Percentiles rank a stretch among this genome's conserved stretches.
Evolutionary conservation across 176 grass and related monocot genomes (phyloP).

Genomic region (Eremochloa ophiuroides): DNA sequence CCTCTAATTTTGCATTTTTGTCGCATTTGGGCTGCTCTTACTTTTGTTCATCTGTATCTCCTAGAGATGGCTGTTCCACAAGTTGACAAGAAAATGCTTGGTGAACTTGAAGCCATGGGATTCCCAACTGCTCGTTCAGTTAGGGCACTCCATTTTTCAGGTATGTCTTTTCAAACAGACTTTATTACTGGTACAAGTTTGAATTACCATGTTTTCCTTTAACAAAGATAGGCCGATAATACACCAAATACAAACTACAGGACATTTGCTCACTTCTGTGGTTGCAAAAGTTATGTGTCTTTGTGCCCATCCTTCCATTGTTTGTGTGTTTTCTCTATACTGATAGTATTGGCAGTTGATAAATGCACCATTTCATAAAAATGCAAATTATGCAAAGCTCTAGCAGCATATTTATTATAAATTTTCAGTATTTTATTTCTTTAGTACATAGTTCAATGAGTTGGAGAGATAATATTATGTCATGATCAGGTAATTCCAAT

Average conservation of each 20-base stretch:
- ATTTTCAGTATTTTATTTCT: conserved; percentile 24
- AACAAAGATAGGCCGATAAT: neutral
- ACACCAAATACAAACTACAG: neutral
- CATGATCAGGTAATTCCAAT: conserved; percentile 59
- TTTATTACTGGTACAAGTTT: neutral
- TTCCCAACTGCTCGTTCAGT: conserved; percentile 64
- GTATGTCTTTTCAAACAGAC: conserved; percentile 42
- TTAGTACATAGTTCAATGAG: neutral
- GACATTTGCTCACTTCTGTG: neutral
- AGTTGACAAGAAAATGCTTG: conserved; percentile 72
- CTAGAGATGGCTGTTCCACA: conserved; percentile 63
- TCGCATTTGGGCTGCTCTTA: neutral
- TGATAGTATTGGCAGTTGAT: neutral
- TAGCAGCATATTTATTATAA: neutral
- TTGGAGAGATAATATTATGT: conserved; percentile 24
- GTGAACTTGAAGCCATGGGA: conserved; percentile 81
- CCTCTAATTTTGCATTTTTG: conserved; percentile 11
- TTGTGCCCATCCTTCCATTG: neutral
- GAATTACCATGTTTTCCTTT: neutral
- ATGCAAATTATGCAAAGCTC: conserved; percentile 1
- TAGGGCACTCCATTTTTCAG: conserved; percentile 82
- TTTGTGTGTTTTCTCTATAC: neutral
- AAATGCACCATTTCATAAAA: neutral
- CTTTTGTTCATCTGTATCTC: neutral
- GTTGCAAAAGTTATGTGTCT: neutral